These are phyloP conservation scores for Veloporphyrellus conicus DNA, from an alignment of 1,284 basidiomycete genomes.

Conservation along the genomic window DNA sequence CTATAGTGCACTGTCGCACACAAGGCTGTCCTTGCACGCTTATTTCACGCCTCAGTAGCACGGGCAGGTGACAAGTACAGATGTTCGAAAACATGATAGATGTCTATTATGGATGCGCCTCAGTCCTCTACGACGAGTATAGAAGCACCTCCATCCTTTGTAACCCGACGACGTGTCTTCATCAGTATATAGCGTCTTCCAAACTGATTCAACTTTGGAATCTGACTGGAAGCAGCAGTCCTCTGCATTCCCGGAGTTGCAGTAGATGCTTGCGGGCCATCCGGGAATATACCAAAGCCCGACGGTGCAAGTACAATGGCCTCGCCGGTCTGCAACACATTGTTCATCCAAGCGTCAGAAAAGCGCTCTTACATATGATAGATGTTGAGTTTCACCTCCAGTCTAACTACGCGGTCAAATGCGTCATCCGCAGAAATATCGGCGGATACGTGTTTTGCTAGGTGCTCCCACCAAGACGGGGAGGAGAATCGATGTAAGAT, in stretches of 20 bases:
- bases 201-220: conserved; percentile 36
- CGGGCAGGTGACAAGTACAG: too few relatives aligned
- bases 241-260: conserved; percentile 13
- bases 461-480: conserved; percentile 67
- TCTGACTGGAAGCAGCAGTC: conserved; percentile 8
- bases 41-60: too few relatives aligned
- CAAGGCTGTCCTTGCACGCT: too few relatives aligned
- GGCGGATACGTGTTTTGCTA: conserved; percentile 62
- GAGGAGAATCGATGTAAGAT: conserved; percentile 72
- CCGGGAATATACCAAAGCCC: conserved; percentile 45
- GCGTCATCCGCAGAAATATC: conserved; percentile 54
- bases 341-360: not conserved
- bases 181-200: conserved; percentile 55
- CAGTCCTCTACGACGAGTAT: conserved; percentile 43
- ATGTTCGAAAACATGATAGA: not conserved
- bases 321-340: conserved; percentile 52
- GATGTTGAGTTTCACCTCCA: conserved; percentile 52
- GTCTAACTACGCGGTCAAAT: conserved; percentile 61
- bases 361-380: not conserved
- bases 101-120: not conserved
- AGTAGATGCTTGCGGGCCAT: conserved; percentile 11
- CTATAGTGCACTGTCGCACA: conserved; percentile 3
- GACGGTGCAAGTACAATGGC: conserved; percentile 62
- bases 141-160: conserved; percentile 61
- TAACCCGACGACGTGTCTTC: conserved; percentile 57